phyloP scores from a whole-genome alignment of 345 rosid genomes.

The Aethionema arabicum region DNA sequence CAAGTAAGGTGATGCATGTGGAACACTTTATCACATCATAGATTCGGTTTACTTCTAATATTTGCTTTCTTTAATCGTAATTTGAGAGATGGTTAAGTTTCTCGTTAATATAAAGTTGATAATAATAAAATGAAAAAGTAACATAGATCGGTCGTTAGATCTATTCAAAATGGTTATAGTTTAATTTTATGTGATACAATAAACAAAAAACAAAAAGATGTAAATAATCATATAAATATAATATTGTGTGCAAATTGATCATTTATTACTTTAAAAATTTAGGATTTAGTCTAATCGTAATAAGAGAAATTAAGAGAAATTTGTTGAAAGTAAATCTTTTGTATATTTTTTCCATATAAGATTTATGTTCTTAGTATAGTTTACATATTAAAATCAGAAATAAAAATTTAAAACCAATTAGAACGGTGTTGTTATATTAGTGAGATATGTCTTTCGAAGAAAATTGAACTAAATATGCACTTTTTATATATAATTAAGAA shows the following conservation, averaged over 20 bases:
- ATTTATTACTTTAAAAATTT: no score
- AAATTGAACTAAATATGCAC: no score
- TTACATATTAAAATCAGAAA: not conserved
- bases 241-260: no score
- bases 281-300: no score
- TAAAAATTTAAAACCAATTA: not conserved
- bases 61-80: slow-evolving; percentile 6
- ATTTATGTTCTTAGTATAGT: no score
- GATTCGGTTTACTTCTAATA: slow-evolving; percentile 15
- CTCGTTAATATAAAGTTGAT: not conserved
- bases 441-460: no score
- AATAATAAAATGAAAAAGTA: not conserved
- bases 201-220: not conserved
- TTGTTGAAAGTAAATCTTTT: no score
- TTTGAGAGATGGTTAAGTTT: no score
- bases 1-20: slow-evolving; percentile 31
- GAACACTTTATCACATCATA: slow-evolving; percentile 28
- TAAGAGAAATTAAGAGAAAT: no score
- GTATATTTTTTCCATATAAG: no score
- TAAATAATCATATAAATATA: no score
- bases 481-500: not conserved
- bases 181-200: not conserved
- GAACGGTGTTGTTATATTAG: not conserved
- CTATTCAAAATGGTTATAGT: not conserved
- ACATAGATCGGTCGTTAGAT: not conserved